These are phyloP conservation scores for Ascochyta lentis DNA, from an alignment of 2,329 filamentous ascomycete genomes.

Conservation along the genomic window DNA sequence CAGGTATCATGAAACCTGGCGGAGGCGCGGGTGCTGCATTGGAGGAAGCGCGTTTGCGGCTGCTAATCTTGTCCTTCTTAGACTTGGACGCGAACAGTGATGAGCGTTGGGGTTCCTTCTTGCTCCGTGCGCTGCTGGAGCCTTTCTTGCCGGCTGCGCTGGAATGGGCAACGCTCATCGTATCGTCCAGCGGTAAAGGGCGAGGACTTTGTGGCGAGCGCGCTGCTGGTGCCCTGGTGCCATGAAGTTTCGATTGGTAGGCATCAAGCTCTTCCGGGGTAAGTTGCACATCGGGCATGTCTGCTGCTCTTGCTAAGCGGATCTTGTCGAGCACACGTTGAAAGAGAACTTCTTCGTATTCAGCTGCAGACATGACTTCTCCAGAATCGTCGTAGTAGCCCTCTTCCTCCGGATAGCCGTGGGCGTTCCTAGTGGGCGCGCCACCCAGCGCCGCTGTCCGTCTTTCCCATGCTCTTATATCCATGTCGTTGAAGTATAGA, in stretches of 20 bases:
- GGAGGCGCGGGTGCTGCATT: conserved; percentile 32
- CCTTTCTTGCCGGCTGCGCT: conserved; percentile 43
- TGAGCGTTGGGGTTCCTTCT: conserved; percentile 36
- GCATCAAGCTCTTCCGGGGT: conserved; percentile 81
- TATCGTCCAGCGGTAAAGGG: conserved; percentile 38
- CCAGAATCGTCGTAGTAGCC: conserved; percentile 51
- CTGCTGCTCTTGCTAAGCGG: conserved; percentile 75
- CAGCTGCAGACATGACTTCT: conserved; percentile 45
- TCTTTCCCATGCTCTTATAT: conserved; percentile 50
- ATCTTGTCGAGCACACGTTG: conserved; percentile 82
- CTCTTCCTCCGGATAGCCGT: conserved; percentile 61
- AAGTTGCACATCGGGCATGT: conserved; percentile 79
- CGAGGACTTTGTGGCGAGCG: conserved; percentile 30
- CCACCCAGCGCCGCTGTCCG: conserved; percentile 56
- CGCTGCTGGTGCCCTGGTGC: conserved; percentile 46
- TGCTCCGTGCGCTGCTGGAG: conserved; percentile 44
- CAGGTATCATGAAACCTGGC: conserved; percentile 57
- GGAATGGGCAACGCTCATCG: conserved; percentile 35
- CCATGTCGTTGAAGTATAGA: conserved; percentile 57
- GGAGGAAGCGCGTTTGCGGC: conserved; percentile 38
- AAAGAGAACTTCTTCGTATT: conserved; percentile 76
- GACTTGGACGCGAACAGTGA: conserved; percentile 41
- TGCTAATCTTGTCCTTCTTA: conserved; percentile 42
- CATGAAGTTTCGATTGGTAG: conserved; percentile 71
- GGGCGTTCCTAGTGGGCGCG: conserved; percentile 56